These are phyloP conservation scores for Metarhizium guizhouense DNA, from an alignment of 2,329 filamentous ascomycete species.

Conservation along the genomic window DNA sequence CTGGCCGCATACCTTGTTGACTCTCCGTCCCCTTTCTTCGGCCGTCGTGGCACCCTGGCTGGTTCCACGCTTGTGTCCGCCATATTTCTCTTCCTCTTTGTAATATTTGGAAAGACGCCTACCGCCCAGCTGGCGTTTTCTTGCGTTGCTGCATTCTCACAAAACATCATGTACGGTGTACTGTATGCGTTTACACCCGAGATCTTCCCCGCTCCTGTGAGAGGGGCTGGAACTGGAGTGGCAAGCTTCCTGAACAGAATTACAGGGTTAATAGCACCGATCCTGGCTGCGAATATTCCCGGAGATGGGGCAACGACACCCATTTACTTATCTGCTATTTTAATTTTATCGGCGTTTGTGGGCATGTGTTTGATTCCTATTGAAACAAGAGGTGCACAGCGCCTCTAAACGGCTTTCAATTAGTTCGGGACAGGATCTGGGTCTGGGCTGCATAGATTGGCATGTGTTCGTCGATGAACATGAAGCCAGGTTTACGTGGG, in stretches of 20 bases:
- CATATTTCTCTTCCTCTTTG: conserved; percentile 60
- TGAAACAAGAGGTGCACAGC: conserved; percentile 51
- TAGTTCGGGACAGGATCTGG: not conserved
- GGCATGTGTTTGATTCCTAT: conserved; percentile 53
- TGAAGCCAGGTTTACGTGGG: not conserved
- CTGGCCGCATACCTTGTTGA: conserved; percentile 66
- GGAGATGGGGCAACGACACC: conserved; percentile 49
- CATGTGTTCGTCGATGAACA: not conserved
- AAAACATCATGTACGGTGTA: conserved; percentile 71
- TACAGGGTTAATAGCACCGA: conserved; percentile 57
- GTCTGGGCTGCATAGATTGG: not conserved
- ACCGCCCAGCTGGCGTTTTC: conserved; percentile 54
- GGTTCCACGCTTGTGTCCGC: conserved; percentile 58
- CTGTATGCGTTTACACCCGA: conserved; percentile 72
- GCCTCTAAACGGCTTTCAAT: conserved; percentile 31
- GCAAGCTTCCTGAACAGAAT: conserved; percentile 62
- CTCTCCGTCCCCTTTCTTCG: conserved; percentile 50
- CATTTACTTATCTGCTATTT: conserved; percentile 45
- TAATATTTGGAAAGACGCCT: conserved; percentile 47
- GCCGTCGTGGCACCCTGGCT: conserved; percentile 65
- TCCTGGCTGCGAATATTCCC: conserved; percentile 54
- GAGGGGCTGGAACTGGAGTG: conserved; percentile 65
- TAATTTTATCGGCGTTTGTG: conserved; percentile 51
- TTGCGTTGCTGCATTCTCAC: conserved; percentile 60
- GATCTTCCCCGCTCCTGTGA: conserved; percentile 63